These are phyloP conservation scores for Amorphotheca resinae DNA, from an alignment of 495 filamentous ascomycete genomes.

Conservation along the genomic window DNA sequence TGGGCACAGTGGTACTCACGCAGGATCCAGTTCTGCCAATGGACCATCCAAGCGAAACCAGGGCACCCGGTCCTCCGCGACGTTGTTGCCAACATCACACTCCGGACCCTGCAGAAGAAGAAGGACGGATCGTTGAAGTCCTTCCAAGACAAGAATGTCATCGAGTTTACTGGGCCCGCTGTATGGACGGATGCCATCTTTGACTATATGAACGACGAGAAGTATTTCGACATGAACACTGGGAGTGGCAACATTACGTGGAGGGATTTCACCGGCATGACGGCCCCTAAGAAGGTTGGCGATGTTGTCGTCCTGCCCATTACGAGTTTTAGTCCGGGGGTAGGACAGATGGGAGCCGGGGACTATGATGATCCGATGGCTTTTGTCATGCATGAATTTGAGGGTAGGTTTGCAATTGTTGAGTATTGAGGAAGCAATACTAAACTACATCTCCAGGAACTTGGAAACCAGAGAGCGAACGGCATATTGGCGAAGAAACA, in stretches of 20 bases:
- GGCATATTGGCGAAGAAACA: conserved; percentile 36
- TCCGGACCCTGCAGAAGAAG: conserved; percentile 68
- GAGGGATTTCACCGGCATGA: conserved; percentile 82
- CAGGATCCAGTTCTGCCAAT: conserved; percentile 95
- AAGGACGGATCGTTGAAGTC: conserved; percentile 48
- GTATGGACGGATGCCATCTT: conserved; percentile 93
- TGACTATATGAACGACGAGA: conserved; percentile 80
- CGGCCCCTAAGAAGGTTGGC: conserved; percentile 68
- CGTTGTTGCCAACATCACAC: conserved; percentile 73
- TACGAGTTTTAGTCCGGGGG: conserved; percentile 92
- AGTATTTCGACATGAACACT: conserved; percentile 71
- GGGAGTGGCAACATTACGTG: conserved; percentile 68
- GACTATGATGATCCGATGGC: conserved; percentile 91
- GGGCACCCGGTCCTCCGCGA: conserved; percentile 87
- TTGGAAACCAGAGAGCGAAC: conserved; percentile 64
- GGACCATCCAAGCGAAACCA: conserved; percentile 94
- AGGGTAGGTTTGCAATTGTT: conserved; percentile 44
- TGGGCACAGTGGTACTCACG: conserved; percentile 95
- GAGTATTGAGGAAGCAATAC: too few relatives aligned
- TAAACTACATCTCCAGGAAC: conserved; percentile 38
- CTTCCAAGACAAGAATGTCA: conserved; percentile 65
- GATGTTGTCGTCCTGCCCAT: conserved; percentile 92
- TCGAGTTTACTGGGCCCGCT: conserved; percentile 92
- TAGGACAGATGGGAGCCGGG: conserved; percentile 85
- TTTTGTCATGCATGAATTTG: conserved; percentile 94